Percentiles rank a stretch among this genome's conserved stretches.
Evolutionary conservation across 495 filamentous ascomycete species (phyloP).

Genomic region (Geopyxis carbonaria): DNA sequence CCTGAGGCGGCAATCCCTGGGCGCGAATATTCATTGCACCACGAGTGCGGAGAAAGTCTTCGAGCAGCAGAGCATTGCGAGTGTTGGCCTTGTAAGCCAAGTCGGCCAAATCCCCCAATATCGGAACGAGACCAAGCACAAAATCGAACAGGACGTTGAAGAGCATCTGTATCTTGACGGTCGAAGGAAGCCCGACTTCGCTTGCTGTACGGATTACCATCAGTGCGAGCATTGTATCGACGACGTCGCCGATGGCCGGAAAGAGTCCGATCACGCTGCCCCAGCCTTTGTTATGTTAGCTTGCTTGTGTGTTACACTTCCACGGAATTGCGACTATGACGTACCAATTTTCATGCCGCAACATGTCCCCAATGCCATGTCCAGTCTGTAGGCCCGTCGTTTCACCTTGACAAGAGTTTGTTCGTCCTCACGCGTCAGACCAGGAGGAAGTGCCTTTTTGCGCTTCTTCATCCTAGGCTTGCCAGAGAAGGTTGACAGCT

Average conservation of each 20-base stretch:
- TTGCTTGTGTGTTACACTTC: too few relatives aligned
- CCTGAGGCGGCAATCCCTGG: constrained; percentile 19
- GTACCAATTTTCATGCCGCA: constrained; percentile 52
- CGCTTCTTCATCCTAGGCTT: constrained; percentile 43
- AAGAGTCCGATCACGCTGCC: constrained; percentile 62
- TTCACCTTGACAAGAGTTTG: constrained; percentile 66
- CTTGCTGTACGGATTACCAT: constrained; percentile 51
- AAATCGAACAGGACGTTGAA: constrained; percentile 66
- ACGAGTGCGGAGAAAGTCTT: constrained; percentile 48
- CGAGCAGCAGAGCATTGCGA: constrained; percentile 56
- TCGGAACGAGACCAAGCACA: constrained; percentile 61
- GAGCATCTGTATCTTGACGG: constrained; percentile 48
- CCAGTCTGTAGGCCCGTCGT: constrained; percentile 60
- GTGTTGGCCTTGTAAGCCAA: constrained; percentile 54
- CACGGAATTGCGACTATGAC: background rate
- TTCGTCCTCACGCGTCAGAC: constrained; percentile 62
- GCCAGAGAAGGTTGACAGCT: constrained; percentile 36
- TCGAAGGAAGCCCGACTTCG: constrained; percentile 48
- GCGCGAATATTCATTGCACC: constrained; percentile 32
- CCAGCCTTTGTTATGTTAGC: constrained; percentile 40
- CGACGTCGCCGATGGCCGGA: constrained; percentile 61
- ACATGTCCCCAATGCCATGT: constrained; percentile 60
- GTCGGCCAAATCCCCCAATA: constrained; percentile 72
- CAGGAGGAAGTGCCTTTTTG: constrained; percentile 50
- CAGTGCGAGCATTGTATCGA: constrained; percentile 51